These are phyloP conservation scores for Xylariaceae sp. DNA, from an alignment of 2,329 filamentous ascomycete genomes.

Conservation along the genomic window DNA sequence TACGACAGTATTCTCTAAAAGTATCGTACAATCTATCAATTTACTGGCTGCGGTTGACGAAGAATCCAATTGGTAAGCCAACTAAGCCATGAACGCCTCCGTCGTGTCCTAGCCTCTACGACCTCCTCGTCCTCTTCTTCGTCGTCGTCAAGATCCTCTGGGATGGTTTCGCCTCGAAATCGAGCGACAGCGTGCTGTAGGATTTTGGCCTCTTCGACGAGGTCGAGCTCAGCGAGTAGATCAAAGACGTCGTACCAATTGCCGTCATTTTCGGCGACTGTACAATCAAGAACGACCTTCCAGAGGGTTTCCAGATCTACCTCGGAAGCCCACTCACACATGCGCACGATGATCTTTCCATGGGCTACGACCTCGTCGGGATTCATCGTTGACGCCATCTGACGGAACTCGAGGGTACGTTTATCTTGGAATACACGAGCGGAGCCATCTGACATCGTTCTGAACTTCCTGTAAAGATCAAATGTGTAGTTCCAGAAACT, in stretches of 20 bases:
- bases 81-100: neutral
- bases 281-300: conserved; percentile 21
- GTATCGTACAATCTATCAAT: neutral
- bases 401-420: conserved; percentile 37
- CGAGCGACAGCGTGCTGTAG: conserved; percentile 15
- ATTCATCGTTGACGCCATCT: conserved; percentile 30
- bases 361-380: conserved; percentile 30
- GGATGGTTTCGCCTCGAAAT: neutral
- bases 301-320: conserved; percentile 10
- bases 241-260: conserved; percentile 37
- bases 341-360: conserved; percentile 10
- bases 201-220: conserved; percentile 25
- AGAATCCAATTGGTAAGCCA: neutral
- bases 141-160: neutral
- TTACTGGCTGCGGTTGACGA: neutral
- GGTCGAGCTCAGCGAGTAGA: conserved; percentile 26
- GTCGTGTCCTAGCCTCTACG: no score
- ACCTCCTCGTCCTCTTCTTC: neutral
- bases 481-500: conserved; percentile 2
- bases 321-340: conserved; percentile 22
- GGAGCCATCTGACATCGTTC: neutral
- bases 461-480: neutral
- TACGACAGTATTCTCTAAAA: neutral
- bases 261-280: conserved; percentile 7
- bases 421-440: conserved; percentile 17